Conservation (phyloP, 163 green algal genomes). For the Scenedesmus sp. region DNA sequence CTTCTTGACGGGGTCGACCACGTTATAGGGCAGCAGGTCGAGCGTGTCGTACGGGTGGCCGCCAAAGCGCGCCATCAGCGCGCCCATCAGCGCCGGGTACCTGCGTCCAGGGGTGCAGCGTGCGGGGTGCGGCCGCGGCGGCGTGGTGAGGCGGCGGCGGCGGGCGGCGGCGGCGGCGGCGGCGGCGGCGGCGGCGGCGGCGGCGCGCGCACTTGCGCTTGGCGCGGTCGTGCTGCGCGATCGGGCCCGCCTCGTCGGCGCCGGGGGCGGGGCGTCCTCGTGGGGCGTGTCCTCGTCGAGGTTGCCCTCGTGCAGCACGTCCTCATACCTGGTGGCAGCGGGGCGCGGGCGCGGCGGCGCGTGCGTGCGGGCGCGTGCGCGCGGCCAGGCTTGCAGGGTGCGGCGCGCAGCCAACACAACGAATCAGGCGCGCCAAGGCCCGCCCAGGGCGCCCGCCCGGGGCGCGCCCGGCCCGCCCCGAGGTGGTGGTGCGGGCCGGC, state of each 20-base stretch:
- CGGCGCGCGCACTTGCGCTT: slow-evolving; percentile 19
- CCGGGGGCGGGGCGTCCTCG: slow-evolving; percentile 49
- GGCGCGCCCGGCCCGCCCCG: too few species aligned
- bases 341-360: too few species aligned
- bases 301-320: slow-evolving; percentile 63
- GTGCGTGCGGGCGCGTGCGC: too few species aligned
- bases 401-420: too few species aligned
- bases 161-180: not conserved
- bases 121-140: not conserved
- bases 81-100: slow-evolving; percentile 45
- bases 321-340: slow-evolving; percentile 67
- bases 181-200: not conserved
- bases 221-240: slow-evolving; percentile 24
- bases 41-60: slow-evolving; percentile 63
- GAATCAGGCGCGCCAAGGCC: too few species aligned
- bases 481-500: too few species aligned
- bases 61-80: slow-evolving; percentile 55
- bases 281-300: slow-evolving; percentile 63
- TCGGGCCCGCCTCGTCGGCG: slow-evolving; percentile 21
- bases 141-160: not conserved
- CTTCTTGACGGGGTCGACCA: slow-evolving; percentile 50
- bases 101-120: not conserved
- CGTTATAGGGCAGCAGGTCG: slow-evolving; percentile 51
- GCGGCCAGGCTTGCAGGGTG: too few species aligned
- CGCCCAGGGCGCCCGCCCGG: too few species aligned